Conservation (phyloP, 306 rosid species). For the Pyrus pyrifolia region DNA sequence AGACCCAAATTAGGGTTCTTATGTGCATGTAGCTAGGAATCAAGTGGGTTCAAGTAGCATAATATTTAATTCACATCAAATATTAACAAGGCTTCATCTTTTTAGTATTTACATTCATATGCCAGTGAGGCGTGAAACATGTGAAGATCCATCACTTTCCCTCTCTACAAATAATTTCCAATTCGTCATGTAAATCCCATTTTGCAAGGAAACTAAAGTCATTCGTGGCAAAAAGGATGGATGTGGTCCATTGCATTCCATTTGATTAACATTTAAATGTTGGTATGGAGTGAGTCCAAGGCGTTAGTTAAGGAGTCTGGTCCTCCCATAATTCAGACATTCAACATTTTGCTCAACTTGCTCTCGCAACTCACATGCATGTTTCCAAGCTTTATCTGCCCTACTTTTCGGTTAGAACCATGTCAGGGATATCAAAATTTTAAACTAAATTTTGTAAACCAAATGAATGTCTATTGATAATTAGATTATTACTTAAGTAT, state of each 20-base stretch:
- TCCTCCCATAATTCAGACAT: not conserved
- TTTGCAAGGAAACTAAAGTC: not conserved
- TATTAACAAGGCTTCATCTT: too few relatives aligned
- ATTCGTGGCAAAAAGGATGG: not conserved
- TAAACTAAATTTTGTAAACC: too few relatives aligned
- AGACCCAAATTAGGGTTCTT: not conserved
- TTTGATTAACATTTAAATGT: conserved; percentile 4
- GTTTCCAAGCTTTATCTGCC: not conserved
- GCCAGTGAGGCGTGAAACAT: too few relatives aligned
- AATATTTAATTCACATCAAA: too few relatives aligned
- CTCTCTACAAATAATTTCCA: not conserved
- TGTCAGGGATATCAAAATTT: too few relatives aligned
- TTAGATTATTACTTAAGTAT: too few relatives aligned
- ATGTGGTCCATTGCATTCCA: conserved; percentile 18
- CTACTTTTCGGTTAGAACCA: too few relatives aligned
- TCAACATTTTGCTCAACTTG: conserved; percentile 3
- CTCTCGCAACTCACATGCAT: conserved; percentile 2
- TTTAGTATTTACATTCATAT: too few relatives aligned
- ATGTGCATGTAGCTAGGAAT: too few relatives aligned
- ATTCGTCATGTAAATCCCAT: not conserved
- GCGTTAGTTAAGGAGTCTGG: conserved; percentile 1
- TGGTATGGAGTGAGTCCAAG: conserved; percentile 11
- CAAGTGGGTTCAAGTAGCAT: too few relatives aligned
- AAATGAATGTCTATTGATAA: too few relatives aligned
- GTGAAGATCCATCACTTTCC: not conserved